Evolutionary conservation across 2,329 filamentous ascomycete genomes (phyloP).

Genomic region (Beauveria sp.): DNA sequence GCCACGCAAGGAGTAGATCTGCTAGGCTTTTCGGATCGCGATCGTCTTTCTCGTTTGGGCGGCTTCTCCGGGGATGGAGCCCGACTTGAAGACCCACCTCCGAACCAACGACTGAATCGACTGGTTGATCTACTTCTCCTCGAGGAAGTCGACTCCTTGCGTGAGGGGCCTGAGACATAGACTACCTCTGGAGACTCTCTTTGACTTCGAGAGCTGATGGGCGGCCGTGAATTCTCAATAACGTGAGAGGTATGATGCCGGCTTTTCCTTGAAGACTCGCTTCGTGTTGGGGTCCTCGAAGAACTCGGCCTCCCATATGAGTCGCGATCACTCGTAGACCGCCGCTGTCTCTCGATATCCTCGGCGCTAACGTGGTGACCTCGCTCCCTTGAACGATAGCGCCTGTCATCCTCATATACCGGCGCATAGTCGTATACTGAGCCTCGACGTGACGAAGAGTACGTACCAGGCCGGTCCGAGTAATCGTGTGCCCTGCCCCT

Average conservation of each 20-base stretch:
- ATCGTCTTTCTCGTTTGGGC: slow-evolving; percentile 3
- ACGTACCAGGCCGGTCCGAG: background rate
- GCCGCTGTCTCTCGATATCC: slow-evolving; percentile 18
- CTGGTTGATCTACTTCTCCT: slow-evolving; percentile 17
- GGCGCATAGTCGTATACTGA: slow-evolving; percentile 4
- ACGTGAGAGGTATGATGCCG: slow-evolving; percentile 21
- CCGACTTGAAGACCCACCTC: slow-evolving; percentile 18
- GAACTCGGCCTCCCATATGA: slow-evolving; percentile 21
- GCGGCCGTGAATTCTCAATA: slow-evolving; percentile 27
- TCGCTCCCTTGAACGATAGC: background rate
- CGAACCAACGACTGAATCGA: slow-evolving; percentile 22
- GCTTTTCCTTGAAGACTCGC: slow-evolving; percentile 22
- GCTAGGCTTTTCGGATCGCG: slow-evolving; percentile 6
- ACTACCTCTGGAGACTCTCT: slow-evolving; percentile 1
- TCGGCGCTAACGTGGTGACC: slow-evolving; percentile 13
- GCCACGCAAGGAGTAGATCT: slow-evolving; percentile 58
- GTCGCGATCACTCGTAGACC: slow-evolving; percentile 21
- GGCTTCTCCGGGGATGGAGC: slow-evolving; percentile 20
- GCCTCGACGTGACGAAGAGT: slow-evolving; percentile 5
- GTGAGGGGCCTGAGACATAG: background rate
- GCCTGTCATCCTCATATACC: slow-evolving; percentile 3
- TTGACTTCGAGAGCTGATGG: slow-evolving; percentile 22
- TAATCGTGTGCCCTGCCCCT: slow-evolving; percentile 1
- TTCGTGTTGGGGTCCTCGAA: slow-evolving; percentile 22
- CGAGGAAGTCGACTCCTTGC: slow-evolving; percentile 10